Evolutionary conservation across 2,329 filamentous ascomycete species (phyloP).

Genomic region (Fusarium oligoseptatum): DNA sequence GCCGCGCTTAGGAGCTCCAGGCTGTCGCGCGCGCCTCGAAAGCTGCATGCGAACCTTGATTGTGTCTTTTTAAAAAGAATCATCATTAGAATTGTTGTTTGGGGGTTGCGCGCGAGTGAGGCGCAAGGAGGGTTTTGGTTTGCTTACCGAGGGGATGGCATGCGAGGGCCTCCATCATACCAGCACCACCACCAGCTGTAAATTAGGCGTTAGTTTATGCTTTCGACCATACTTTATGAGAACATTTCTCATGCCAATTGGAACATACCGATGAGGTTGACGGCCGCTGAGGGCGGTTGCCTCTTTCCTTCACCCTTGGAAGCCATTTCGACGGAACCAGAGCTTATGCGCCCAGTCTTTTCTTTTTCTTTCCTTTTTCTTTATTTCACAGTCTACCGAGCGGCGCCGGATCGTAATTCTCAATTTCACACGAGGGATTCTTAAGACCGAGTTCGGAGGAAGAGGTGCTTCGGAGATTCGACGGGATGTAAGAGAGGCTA

Average conservation of each 20-base stretch:
- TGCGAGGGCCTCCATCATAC: slow-evolving; percentile 98
- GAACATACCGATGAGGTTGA: slow-evolving; percentile 86
- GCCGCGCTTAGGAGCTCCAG: slow-evolving; percentile 87
- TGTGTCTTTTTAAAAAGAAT: slow-evolving; percentile 68
- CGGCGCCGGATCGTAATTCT: background rate
- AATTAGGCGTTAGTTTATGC: slow-evolving; percentile 34
- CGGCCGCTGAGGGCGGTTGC: slow-evolving; percentile 86
- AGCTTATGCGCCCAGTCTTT: background rate
- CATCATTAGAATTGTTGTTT: slow-evolving; percentile 7
- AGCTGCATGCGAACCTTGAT: slow-evolving; percentile 99
- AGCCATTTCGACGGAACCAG: slow-evolving; percentile 49
- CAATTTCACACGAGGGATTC: slow-evolving; percentile 3
- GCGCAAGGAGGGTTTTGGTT: background rate
- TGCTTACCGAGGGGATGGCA: slow-evolving; percentile 90
- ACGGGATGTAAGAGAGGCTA: slow-evolving; percentile 5
- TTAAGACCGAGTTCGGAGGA: slow-evolving; percentile 39
- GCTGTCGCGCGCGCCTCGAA: slow-evolving; percentile 84
- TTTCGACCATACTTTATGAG: background rate
- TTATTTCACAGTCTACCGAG: background rate
- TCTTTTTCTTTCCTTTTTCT: background rate
- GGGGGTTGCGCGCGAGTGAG: slow-evolving; percentile 9
- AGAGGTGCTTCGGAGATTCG: slow-evolving; percentile 32
- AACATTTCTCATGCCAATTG: background rate
- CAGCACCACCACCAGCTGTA: slow-evolving; percentile 91
- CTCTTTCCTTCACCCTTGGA: slow-evolving; percentile 60